Percentiles rank a stretch among this genome's conserved stretches.
phyloP scores from a whole-genome alignment of 2,329 filamentous ascomycete species.

The Xylaria sp. region DNA sequence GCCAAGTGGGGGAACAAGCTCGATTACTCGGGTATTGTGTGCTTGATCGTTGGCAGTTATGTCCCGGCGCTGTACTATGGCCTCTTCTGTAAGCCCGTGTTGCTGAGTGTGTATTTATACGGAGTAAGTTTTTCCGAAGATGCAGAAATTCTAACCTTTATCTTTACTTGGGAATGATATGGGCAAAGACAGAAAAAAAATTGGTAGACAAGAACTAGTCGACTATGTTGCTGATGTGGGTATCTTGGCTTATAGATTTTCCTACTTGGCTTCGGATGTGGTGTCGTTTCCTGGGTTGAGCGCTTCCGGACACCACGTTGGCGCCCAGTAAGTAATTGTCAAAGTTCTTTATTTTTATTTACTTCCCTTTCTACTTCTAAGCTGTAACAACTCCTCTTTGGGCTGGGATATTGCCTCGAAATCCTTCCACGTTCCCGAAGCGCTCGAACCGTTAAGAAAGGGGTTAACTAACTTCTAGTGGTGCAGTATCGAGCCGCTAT shows the following conservation, averaged over 20 bases:
- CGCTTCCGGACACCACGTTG: slow-evolving; percentile 84
- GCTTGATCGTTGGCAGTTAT: slow-evolving; percentile 90
- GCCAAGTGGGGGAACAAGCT: slow-evolving; percentile 89
- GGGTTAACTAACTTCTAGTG: background rate
- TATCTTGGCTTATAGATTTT: slow-evolving; percentile 71
- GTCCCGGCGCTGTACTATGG: slow-evolving; percentile 90
- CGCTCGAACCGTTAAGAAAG: background rate
- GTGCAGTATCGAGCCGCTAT: slow-evolving; percentile 77
- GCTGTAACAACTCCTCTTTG: background rate
- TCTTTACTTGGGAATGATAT: background rate
- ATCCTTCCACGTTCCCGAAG: background rate
- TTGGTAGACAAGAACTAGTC: background rate
- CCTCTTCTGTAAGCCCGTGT: slow-evolving; percentile 73
- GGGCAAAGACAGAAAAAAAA: background rate
- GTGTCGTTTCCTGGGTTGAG: slow-evolving; percentile 80
- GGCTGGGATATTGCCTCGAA: background rate
- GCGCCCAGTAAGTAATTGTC: slow-evolving; percentile 62
- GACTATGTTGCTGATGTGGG: slow-evolving; percentile 15
- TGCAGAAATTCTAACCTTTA: background rate
- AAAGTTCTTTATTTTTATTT: background rate
- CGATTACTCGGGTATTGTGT: slow-evolving; percentile 94
- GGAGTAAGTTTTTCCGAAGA: slow-evolving; percentile 69
- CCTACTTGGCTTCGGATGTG: slow-evolving; percentile 78
- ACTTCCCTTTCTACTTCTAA: background rate
- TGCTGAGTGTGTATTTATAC: slow-evolving; percentile 78